phyloP scores from a whole-genome alignment of 2,329 filamentous ascomycete species.

The Botrytis tulipae region DNA sequence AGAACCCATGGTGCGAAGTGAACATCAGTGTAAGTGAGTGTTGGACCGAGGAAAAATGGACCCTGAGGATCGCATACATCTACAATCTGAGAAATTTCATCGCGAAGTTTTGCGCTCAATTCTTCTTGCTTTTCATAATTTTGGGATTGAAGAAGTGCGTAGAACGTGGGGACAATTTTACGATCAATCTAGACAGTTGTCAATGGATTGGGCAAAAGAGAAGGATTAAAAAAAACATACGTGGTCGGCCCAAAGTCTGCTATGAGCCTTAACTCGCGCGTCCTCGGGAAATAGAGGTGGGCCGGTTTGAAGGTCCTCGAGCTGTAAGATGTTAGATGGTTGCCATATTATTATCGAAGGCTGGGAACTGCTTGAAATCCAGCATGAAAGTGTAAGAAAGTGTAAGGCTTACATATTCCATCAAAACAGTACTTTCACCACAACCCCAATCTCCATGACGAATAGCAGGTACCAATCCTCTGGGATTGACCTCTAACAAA shows the following conservation, averaged over 20 bases:
- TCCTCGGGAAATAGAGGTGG: slow-evolving; percentile 62
- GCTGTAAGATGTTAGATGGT: slow-evolving; percentile 42
- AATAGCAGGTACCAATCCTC: slow-evolving; percentile 73
- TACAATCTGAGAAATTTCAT: slow-evolving; percentile 54
- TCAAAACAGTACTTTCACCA: slow-evolving; percentile 75
- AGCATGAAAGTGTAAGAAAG: not conserved
- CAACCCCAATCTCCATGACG: slow-evolving; percentile 78
- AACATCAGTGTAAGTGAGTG: slow-evolving; percentile 42
- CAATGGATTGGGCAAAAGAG: not conserved
- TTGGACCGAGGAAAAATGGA: slow-evolving; percentile 40
- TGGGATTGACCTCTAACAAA: slow-evolving; percentile 72
- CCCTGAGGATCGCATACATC: slow-evolving; percentile 39
- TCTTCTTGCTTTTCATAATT: slow-evolving; percentile 57
- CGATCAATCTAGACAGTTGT: slow-evolving; percentile 61
- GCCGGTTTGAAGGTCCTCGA: slow-evolving; percentile 69
- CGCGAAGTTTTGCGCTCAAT: slow-evolving; percentile 60
- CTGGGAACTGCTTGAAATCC: not conserved
- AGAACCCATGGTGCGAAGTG: slow-evolving; percentile 44
- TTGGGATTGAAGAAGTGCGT: slow-evolving; percentile 66
- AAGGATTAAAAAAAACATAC: slow-evolving; percentile 45
- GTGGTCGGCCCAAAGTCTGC: slow-evolving; percentile 78
- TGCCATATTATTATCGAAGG: not conserved
- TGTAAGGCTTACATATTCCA: slow-evolving; percentile 69
- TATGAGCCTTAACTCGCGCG: slow-evolving; percentile 68
- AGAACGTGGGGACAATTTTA: slow-evolving; percentile 73